Conservation (phyloP, 2,329 filamentous ascomycete species). For the Sporothrix globosa region DNA sequence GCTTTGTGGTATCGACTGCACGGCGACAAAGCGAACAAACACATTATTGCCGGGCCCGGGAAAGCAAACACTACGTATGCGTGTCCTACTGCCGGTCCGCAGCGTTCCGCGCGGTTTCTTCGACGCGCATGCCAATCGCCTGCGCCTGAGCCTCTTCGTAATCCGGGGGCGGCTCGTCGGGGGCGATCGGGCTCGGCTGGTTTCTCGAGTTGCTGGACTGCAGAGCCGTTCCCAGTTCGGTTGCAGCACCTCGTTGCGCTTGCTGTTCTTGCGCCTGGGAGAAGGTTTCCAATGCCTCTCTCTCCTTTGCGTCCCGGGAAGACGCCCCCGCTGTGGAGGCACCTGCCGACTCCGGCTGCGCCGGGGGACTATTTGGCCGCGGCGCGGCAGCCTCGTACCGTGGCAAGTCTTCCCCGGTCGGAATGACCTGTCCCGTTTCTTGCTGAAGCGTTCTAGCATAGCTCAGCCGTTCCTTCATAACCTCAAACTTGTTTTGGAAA, state of each 20-base stretch:
- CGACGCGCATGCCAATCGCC: constrained; percentile 60
- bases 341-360: background rate
- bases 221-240: background rate
- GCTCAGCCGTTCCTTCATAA: constrained; percentile 79
- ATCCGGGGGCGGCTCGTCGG: constrained; percentile 81
- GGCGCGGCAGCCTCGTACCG: constrained; percentile 68
- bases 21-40: no score
- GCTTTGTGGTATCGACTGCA: background rate
- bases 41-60: no score
- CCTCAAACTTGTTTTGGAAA: constrained; percentile 80
- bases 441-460: constrained; percentile 77
- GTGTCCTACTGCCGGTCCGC: constrained; percentile 60
- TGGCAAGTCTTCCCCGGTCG: constrained; percentile 81
- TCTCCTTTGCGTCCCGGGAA: constrained; percentile 27
- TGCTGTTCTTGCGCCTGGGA: constrained; percentile 39
- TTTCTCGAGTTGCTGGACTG: background rate
- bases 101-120: constrained; percentile 74
- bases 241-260: constrained; percentile 30
- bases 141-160: constrained; percentile 91
- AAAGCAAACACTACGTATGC: background rate
- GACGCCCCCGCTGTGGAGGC: background rate
- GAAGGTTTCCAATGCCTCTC: constrained; percentile 25
- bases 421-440: constrained; percentile 65
- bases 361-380: constrained; percentile 37
- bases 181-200: constrained; percentile 44